These are phyloP conservation scores for Erysimum cheiranthoides DNA, from an alignment of 345 rosid species.

Conservation along the genomic window DNA sequence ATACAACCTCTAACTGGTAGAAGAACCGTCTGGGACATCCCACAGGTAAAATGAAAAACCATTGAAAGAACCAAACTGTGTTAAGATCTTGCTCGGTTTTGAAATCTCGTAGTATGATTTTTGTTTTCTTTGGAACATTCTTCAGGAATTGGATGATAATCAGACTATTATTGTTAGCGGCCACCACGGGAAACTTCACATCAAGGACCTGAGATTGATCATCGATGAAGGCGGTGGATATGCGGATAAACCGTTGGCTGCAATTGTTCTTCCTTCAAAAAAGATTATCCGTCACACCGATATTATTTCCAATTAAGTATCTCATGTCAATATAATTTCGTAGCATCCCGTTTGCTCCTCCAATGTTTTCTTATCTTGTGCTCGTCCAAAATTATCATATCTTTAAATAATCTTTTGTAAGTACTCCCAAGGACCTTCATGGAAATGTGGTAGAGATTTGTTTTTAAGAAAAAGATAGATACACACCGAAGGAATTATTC, in stretches of 20 bases:
- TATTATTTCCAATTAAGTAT: not conserved
- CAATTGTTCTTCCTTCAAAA: constrained; percentile 73
- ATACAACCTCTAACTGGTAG: constrained; percentile 72
- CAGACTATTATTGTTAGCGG: constrained; percentile 74
- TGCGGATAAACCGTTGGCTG: constrained; percentile 70
- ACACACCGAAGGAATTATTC: too few relatives aligned
- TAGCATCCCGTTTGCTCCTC: too few relatives aligned
- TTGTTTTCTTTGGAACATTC: not conserved
- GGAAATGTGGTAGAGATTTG: too few relatives aligned
- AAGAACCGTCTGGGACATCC: constrained; percentile 72
- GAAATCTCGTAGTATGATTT: not conserved
- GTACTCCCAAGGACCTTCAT: too few relatives aligned
- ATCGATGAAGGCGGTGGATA: constrained; percentile 86
- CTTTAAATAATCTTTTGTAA: too few relatives aligned
- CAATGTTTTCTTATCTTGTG: too few relatives aligned
- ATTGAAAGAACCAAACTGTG: not conserved
- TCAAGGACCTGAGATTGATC: constrained; percentile 79
- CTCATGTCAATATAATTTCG: too few relatives aligned
- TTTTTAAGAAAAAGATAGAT: too few relatives aligned
- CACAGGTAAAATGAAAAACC: constrained; percentile 55
- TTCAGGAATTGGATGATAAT: constrained; percentile 44
- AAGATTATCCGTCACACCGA: constrained; percentile 66
- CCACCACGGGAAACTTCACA: constrained; percentile 76
- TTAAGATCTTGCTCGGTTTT: constrained; percentile 20
- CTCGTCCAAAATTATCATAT: too few relatives aligned